Evolutionary conservation across 2,329 filamentous ascomycete species (phyloP), one percentile per base, ranked within the genome.

Genomic region (Tolypocladium tropicale): DNA sequence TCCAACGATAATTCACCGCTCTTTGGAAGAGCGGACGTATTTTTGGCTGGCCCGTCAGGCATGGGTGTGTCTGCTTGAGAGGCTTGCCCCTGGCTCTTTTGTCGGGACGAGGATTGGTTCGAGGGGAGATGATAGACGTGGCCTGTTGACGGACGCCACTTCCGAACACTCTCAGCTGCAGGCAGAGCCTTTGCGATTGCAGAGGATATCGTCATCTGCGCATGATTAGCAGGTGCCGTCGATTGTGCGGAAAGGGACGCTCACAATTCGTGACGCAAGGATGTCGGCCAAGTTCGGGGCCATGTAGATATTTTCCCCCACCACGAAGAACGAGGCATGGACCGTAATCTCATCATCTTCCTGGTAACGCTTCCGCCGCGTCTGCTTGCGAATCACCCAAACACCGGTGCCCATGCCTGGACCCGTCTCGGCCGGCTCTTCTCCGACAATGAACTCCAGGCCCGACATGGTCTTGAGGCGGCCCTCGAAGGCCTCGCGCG

Each of bases 311-410:
- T 86, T 83, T 61, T 85, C 81, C 0, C 83, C 83, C 1, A 85
- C 77, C 2, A 88, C 76, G 63, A 85, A 87, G 65, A 86, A 88
- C 2, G 78, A 78, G 5, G 78, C 74, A 41, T 84, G 78, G 0
- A 86, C 75, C 2, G 70, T 79, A 30, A 87, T 74, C 58, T 85
- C 82, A 60, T 85, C 82, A 30, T 82, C 79, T 16, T 76, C 72
- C 6, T 75, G 74, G 43, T 76, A 74, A 16, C 76, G 73, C 70
- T 85, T 84, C 58, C 79, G 76, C 53, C 84, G 74, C 30, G 78
- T 83, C 70, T 88, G 84, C 73, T 87, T 87, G 64, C 83, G 79
- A 62, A 88, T 85, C 32, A 86, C 81, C 84, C 84, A 88, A 10
- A 87, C 82, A 32, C 83, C 84, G 0, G 83, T 86, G 50, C 83